These are phyloP conservation scores for Phytophthora podocarpi DNA, from an alignment of 352 stramenopile genomes.

Conservation along the genomic window DNA sequence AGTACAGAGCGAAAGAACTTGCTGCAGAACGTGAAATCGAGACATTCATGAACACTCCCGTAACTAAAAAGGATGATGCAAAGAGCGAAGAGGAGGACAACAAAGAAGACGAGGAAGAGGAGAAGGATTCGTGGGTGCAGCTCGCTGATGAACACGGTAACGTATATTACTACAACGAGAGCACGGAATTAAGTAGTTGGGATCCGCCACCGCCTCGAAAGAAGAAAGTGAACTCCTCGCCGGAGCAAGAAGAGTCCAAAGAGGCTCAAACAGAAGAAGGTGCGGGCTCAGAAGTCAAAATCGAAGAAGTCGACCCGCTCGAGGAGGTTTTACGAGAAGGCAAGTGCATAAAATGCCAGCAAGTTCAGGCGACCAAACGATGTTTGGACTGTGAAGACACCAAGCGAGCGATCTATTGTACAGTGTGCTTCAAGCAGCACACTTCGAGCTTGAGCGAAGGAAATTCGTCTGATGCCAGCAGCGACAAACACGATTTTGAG, in stretches of 20 bases:
- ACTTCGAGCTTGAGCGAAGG: slow-evolving; percentile 24
- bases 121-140: slow-evolving; percentile 35
- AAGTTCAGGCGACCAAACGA: slow-evolving; percentile 43
- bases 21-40: slow-evolving; percentile 40
- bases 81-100: slow-evolving; percentile 15
- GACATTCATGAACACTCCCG: slow-evolving; percentile 10
- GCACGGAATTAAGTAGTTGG: slow-evolving; percentile 59
- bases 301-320: slow-evolving; percentile 20
- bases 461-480: slow-evolving; percentile 18
- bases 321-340: slow-evolving; percentile 20
- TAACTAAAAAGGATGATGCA: too few species aligned
- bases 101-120: slow-evolving; percentile 5
- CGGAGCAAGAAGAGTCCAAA: background rate
- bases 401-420: slow-evolving; percentile 43
- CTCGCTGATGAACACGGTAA: slow-evolving; percentile 53
- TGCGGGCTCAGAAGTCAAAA: background rate
- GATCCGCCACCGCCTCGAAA: slow-evolving; percentile 33
- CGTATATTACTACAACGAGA: slow-evolving; percentile 70
- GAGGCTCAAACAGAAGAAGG: background rate
- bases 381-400: slow-evolving; percentile 59
- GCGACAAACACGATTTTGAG: slow-evolving; percentile 62
- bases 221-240: slow-evolving; percentile 1
- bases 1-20: slow-evolving; percentile 50
- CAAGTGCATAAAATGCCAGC: slow-evolving; percentile 49
- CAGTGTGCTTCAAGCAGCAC: slow-evolving; percentile 58